These are phyloP conservation scores for Beta corolliflora DNA, from an alignment of 179 eudicot genomes.

Conservation along the genomic window DNA sequence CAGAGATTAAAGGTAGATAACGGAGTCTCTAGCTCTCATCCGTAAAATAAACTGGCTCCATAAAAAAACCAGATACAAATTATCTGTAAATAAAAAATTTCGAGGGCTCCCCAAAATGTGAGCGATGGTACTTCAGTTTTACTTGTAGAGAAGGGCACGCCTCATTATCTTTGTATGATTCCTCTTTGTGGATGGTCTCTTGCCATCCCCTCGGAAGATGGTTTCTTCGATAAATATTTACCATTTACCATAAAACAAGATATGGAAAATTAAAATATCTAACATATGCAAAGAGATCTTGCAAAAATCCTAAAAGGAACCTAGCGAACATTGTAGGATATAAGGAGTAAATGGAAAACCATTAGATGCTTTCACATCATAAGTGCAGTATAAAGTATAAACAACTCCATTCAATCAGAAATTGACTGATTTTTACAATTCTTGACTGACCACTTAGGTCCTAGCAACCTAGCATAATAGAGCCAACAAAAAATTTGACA, in stretches of 20 bases:
- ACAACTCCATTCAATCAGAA: not conserved
- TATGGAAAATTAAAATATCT: not conserved
- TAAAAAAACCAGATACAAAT: too few species aligned
- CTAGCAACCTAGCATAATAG: not conserved
- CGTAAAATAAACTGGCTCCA: too few species aligned
- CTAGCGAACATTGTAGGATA: not conserved
- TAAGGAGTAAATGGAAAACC: not conserved
- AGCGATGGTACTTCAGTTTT: too few species aligned
- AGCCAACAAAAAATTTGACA: not conserved
- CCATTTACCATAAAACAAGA: not conserved
- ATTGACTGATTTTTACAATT: not conserved
- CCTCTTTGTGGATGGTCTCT: not conserved
- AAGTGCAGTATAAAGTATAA: not conserved
- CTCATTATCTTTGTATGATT: not conserved
- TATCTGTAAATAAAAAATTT: too few species aligned
- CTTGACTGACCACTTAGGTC: not conserved
- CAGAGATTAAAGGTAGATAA: too few species aligned
- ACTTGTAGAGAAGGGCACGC: too few species aligned
- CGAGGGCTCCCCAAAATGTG: too few species aligned
- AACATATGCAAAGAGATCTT: not conserved
- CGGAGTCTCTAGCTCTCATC: too few species aligned
- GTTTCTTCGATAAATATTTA: not conserved
- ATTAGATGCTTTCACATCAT: not conserved
- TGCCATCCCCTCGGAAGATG: not conserved
- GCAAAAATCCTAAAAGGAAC: not conserved